Base-by-base conservation (phyloP, 768 basidiomycete species). In the Xerocomellus chrysenteron region DNA sequence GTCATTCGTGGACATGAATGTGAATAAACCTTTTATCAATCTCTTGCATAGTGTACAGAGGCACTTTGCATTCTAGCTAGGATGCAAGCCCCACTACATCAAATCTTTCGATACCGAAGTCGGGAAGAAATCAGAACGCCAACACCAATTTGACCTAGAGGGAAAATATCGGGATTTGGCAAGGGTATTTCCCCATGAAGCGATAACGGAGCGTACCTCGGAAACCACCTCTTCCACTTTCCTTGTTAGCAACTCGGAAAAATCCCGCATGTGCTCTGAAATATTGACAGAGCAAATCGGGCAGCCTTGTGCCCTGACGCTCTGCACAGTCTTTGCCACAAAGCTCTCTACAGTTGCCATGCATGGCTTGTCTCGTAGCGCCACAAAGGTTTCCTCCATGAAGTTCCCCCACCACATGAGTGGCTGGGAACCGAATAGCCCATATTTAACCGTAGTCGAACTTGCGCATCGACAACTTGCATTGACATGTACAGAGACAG, bases 321-420 rank as follows among this genome's bases (percentile, higher is more conserved):
- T 39, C 14, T 60, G 47, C 2, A 44, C 43, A 0, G 60, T 53
- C 14, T 47, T 47, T 2, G 49, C 45, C 26, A 33, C 47, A 6
- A 36, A 17, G 21, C 21, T 2, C 36, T 46, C 37, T 21, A 65
- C 56, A 4, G 52, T 59, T 14, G 46, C 54, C 5, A 14, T 40
- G 12, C 65, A 67, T n/a, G 65, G 61, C 19, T 41, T 64, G 12
- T 72, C 68, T 26, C 43, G 50, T 33, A 72, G 35, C 0, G 14
- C 55, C 17, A 13, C 2, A 14, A 61, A 61, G 0, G 17, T 43
- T 13, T 50, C 54, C 1, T 52, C 40, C 65, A 70, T 63, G 39
- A 40, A 69, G 16, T 52, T 17, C 2, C 45, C 47, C 68, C 67
- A 68, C 67, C 63, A 66, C 8, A 45, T 7, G 13, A 49, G 43